phyloP scores from a whole-genome alignment of 2,329 filamentous ascomycete species.

The Diaporthe batatas region DNA sequence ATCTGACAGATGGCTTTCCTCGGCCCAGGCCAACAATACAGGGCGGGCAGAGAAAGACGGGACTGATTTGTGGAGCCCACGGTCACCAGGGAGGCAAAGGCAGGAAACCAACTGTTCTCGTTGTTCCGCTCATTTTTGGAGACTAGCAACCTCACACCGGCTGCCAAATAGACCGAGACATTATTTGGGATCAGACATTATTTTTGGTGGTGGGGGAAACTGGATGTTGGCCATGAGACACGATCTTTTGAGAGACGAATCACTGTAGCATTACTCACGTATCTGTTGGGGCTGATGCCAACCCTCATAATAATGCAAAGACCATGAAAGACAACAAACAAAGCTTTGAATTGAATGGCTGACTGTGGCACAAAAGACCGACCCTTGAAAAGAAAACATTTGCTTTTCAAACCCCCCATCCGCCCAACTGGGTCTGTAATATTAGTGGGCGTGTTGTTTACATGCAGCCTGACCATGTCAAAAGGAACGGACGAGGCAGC shows the following conservation, averaged over 20 bases:
- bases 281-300: slow-evolving; percentile 7
- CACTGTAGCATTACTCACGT: slow-evolving; percentile 36
- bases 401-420: background rate
- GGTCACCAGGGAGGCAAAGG: background rate
- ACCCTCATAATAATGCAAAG: slow-evolving; percentile 9
- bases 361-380: background rate
- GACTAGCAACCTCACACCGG: slow-evolving; percentile 29
- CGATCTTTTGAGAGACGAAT: slow-evolving; percentile 27
- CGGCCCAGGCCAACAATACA: background rate
- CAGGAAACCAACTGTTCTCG: background rate
- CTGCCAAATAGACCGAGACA: slow-evolving; percentile 19
- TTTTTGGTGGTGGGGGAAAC: background rate
- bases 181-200: slow-evolving; percentile 1
- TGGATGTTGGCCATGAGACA: slow-evolving; percentile 20
- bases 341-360: slow-evolving; percentile 7
- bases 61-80: background rate
- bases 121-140: slow-evolving; percentile 26
- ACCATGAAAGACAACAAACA: background rate
- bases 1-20: background rate
- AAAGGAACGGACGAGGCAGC: background rate
- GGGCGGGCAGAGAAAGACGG: background rate
- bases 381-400: too few species aligned
- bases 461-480: background rate
- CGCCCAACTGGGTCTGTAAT: slow-evolving; percentile 7
- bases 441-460: slow-evolving; percentile 11